phyloP scores from a whole-genome alignment of 345 rosid genomes.

The Excoecaria cochinchinensis region DNA sequence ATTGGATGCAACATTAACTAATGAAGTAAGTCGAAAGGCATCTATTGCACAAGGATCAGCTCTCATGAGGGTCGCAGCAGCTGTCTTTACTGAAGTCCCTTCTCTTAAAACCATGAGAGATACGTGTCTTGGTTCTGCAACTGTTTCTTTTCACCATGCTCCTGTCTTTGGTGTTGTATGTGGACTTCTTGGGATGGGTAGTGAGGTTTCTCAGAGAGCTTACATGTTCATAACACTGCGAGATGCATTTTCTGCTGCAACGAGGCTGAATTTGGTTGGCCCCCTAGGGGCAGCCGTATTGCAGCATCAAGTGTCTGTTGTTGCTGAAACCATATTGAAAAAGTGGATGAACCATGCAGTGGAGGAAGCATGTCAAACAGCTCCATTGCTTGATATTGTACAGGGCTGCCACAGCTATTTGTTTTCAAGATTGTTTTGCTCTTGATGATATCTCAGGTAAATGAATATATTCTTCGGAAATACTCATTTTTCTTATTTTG shows the following conservation, averaged over 20 bases:
- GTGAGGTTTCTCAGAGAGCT: constrained; percentile 67
- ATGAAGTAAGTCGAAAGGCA: constrained; percentile 70
- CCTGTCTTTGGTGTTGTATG: constrained; percentile 77
- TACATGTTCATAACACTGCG: constrained; percentile 72
- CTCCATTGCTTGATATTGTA: constrained; percentile 72
- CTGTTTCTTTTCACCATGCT: constrained; percentile 65
- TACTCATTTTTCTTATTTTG: not conserved
- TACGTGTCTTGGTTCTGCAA: constrained; percentile 33
- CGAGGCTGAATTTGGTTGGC: constrained; percentile 76
- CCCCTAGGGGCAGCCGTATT: constrained; percentile 73
- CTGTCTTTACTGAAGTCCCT: constrained; percentile 63
- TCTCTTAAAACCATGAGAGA: constrained; percentile 53
- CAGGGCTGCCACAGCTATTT: constrained; percentile 81
- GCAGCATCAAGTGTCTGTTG: constrained; percentile 69
- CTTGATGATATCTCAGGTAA: constrained; percentile 46
- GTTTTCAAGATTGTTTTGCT: constrained; percentile 83
- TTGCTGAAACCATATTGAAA: constrained; percentile 51
- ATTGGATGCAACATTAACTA: constrained; percentile 69
- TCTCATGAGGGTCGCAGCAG: constrained; percentile 67
- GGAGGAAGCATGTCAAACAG: constrained; percentile 78
- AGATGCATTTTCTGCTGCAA: constrained; percentile 82
- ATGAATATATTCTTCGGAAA: not conserved
- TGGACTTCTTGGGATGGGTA: constrained; percentile 66
- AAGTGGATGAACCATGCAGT: constrained; percentile 65
- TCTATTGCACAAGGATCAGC: constrained; percentile 80